Evolutionary conservation across 768 basidiomycete genomes (phyloP).

Genomic region (Gymnopilus junonius): DNA sequence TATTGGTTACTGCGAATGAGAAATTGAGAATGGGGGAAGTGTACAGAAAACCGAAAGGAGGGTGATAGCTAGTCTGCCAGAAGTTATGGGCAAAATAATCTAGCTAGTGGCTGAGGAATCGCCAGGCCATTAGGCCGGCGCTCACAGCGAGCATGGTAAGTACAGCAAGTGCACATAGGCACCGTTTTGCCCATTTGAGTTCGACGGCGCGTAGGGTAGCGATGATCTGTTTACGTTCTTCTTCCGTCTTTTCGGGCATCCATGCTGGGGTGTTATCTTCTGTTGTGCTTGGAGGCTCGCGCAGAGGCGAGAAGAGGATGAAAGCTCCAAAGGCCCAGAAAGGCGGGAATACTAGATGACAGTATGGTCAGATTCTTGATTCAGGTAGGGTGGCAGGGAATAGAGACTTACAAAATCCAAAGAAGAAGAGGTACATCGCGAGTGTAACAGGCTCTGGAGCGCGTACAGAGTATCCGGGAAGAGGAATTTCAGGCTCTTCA

Average conservation of each 20-base stretch:
- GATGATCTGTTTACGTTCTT: constrained; percentile 51
- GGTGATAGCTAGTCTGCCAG: background rate
- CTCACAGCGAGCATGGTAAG: constrained; percentile 42
- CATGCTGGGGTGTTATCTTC: constrained; percentile 41
- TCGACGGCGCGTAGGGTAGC: constrained; percentile 51
- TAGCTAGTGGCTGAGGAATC: constrained; percentile 15
- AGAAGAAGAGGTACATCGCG: constrained; percentile 64
- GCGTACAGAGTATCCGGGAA: constrained; percentile 40
- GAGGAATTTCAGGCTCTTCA: constrained; percentile 39
- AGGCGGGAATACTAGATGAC: constrained; percentile 56
- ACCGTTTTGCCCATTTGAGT: constrained; percentile 60
- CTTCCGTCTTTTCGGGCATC: constrained; percentile 60
- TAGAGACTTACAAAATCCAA: constrained; percentile 58
- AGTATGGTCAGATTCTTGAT: constrained; percentile 7
- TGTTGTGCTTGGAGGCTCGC: constrained; percentile 38
- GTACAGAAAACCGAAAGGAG: background rate
- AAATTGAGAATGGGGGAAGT: background rate
- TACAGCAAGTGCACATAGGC: constrained; percentile 54
- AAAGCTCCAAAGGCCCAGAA: constrained; percentile 65
- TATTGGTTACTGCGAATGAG: background rate
- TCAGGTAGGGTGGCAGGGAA: background rate
- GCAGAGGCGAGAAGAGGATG: constrained; percentile 58
- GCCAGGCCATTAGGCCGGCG: constrained; percentile 38
- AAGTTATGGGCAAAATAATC: background rate
- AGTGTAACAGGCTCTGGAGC: constrained; percentile 55